These are phyloP conservation scores for Nematocida minor DNA, from an alignment of 371 early-diverging fungal genomes.

Conservation along the genomic window DNA sequence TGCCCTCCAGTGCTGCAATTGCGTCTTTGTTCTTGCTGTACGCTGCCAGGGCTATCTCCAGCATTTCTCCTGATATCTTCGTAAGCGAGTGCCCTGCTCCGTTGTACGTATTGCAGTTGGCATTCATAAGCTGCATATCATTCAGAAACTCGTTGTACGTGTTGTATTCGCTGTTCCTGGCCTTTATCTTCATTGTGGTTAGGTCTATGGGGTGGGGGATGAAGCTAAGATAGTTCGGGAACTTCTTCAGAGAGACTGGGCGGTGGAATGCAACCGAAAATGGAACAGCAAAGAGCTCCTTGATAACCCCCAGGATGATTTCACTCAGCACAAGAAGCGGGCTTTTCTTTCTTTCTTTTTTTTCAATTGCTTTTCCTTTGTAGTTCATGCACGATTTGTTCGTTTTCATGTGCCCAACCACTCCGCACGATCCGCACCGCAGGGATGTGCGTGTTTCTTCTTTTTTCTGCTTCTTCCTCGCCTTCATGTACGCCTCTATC, in stretches of 20 bases:
- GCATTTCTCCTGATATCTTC: slow-evolving; percentile 61
- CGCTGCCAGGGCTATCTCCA: not conserved
- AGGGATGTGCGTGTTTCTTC: slow-evolving; percentile 62
- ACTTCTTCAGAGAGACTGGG: slow-evolving; percentile 66
- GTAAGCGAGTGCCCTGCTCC: slow-evolving; percentile 64
- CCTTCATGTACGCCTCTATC: slow-evolving; percentile 64
- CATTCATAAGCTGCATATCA: slow-evolving; percentile 62
- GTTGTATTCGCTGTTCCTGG: slow-evolving; percentile 56
- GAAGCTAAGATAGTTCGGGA: slow-evolving; percentile 62
- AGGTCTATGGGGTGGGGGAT: slow-evolving; percentile 64
- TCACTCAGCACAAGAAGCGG: slow-evolving; percentile 54
- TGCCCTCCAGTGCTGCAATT: slow-evolving; percentile 11
- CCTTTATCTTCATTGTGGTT: slow-evolving; percentile 61
- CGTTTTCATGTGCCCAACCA: slow-evolving; percentile 66
- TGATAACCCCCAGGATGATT: slow-evolving; percentile 49
- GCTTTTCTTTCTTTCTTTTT: slow-evolving; percentile 53
- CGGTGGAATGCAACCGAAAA: slow-evolving; percentile 64
- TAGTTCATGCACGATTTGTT: slow-evolving; percentile 66
- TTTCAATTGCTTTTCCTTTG: slow-evolving; percentile 52
- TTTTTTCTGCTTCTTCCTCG: slow-evolving; percentile 53
- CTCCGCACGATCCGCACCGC: slow-evolving; percentile 65
- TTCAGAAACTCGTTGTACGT: slow-evolving; percentile 57
- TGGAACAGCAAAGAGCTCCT: slow-evolving; percentile 51
- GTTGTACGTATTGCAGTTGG: slow-evolving; percentile 65
- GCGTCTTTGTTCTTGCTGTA: slow-evolving; percentile 33